A percentile compares a stretch with the other conserved stretches of the same genome.
Evolutionary conservation across 306 rosid species (phyloP).

Genomic region (Urtica urens): DNA sequence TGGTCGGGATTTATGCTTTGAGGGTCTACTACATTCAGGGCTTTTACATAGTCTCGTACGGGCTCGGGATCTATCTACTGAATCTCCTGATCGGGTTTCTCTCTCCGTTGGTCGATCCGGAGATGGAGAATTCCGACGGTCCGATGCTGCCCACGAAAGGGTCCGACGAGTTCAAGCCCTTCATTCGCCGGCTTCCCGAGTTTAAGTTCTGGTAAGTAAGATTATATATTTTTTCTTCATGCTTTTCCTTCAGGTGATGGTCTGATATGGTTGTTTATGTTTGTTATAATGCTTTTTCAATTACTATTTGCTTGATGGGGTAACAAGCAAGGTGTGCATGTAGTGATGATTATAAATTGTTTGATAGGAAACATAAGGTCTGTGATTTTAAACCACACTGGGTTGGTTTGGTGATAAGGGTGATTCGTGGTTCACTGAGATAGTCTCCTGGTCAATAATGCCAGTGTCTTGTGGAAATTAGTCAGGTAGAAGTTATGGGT

Average conservation of each 20-base stretch:
- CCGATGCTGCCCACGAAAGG: constrained; percentile 77
- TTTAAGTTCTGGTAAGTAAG: constrained; percentile 78
- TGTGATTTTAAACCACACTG: too few species aligned
- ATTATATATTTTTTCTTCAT: neutral
- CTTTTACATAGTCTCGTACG: constrained; percentile 73
- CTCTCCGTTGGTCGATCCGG: constrained; percentile 85
- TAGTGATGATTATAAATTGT: too few species aligned
- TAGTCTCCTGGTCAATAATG: too few species aligned
- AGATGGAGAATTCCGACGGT: constrained; percentile 52
- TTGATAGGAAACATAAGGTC: too few species aligned
- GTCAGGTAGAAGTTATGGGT: too few species aligned
- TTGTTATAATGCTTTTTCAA: too few species aligned
- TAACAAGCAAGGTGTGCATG: too few species aligned
- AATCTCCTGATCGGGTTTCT: constrained; percentile 75
- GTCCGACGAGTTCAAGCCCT: constrained; percentile 80
- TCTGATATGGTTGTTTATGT: too few species aligned
- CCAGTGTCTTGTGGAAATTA: too few species aligned
- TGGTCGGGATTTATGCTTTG: constrained; percentile 39
- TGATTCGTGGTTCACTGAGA: too few species aligned
- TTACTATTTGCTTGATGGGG: too few species aligned
- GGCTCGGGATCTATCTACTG: constrained; percentile 75
- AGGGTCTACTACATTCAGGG: constrained; percentile 69
- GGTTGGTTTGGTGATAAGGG: too few species aligned
- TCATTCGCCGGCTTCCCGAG: constrained; percentile 86
- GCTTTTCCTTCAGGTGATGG: neutral